Conservation (phyloP, 306 rosid species). For the Trifolium dubium region DNA sequence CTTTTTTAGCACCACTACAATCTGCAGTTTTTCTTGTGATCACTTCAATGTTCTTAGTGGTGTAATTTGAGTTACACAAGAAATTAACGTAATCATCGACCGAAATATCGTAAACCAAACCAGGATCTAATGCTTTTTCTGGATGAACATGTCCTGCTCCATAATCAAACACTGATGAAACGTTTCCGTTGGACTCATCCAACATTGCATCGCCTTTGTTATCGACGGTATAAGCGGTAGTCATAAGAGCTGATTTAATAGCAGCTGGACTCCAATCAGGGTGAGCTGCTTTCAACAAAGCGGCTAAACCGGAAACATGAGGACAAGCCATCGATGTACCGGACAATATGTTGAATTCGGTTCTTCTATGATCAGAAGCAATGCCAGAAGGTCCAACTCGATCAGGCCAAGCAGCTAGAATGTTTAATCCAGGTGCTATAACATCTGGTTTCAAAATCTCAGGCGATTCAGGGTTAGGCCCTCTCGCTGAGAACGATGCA, state of each 20-base stretch:
- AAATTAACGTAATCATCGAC: slow-evolving; percentile 74
- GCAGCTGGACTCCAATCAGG: slow-evolving; percentile 95
- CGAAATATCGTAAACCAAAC: slow-evolving; percentile 67
- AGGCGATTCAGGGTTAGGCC: slow-evolving; percentile 85
- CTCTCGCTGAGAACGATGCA: slow-evolving; percentile 89
- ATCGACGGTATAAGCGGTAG: slow-evolving; percentile 78
- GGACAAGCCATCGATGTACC: slow-evolving; percentile 99
- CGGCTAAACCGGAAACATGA: slow-evolving; percentile 87
- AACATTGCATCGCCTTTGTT: slow-evolving; percentile 67
- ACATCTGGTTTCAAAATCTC: slow-evolving; percentile 89
- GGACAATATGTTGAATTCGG: slow-evolving; percentile 81
- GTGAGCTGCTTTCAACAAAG: slow-evolving; percentile 86
- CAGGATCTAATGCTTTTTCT: slow-evolving; percentile 82
- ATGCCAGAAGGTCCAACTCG: slow-evolving; percentile 78
- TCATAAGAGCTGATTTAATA: slow-evolving; percentile 82
- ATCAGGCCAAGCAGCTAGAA: slow-evolving; percentile 98
- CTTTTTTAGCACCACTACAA: slow-evolving; percentile 71
- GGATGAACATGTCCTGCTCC: slow-evolving; percentile 95
- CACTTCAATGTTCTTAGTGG: slow-evolving; percentile 61
- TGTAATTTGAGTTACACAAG: slow-evolving; percentile 86
- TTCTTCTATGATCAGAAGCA: slow-evolving; percentile 63
- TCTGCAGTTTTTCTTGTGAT: slow-evolving; percentile 70
- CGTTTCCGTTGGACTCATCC: slow-evolving; percentile 85
- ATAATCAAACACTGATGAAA: slow-evolving; percentile 70
- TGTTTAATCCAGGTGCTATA: slow-evolving; percentile 87